These are phyloP conservation scores for Monilinia laxa DNA, from an alignment of 2,329 filamentous ascomycete genomes.

Conservation along the genomic window DNA sequence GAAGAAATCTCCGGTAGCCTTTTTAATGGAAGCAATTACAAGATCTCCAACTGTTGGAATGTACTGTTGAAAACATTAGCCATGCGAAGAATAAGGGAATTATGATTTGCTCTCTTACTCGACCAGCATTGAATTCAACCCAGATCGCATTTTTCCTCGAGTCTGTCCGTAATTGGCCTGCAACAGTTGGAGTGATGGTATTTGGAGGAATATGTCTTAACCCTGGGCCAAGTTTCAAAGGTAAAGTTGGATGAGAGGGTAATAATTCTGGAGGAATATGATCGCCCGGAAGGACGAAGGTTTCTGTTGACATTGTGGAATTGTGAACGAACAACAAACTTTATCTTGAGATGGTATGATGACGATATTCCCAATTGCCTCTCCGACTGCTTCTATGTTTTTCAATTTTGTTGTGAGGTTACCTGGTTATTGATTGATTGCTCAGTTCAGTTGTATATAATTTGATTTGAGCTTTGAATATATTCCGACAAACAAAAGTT, in stretches of 20 bases:
- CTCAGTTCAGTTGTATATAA: not conserved
- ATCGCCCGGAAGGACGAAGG: conserved; percentile 81
- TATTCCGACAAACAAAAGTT: not conserved
- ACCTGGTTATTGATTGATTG: not conserved
- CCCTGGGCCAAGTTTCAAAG: conserved; percentile 80
- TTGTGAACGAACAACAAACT: not conserved
- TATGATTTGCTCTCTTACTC: conserved; percentile 50
- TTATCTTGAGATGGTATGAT: not conserved
- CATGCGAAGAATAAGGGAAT: not conserved
- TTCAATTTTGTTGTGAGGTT: not conserved
- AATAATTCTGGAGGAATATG: conserved; percentile 63
- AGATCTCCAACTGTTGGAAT: conserved; percentile 77
- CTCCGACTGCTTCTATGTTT: not conserved
- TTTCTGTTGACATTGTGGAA: conserved; percentile 43
- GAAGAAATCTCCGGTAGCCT: conserved; percentile 73
- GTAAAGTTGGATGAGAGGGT: conserved; percentile 65
- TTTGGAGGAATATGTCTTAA: conserved; percentile 78
- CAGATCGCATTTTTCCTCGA: conserved; percentile 73
- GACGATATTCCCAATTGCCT: not conserved
- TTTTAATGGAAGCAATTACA: conserved; percentile 82
- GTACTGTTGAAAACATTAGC: conserved; percentile 58
- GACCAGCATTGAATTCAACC: conserved; percentile 68
- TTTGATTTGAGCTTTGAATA: not conserved
- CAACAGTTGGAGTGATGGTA: conserved; percentile 66
- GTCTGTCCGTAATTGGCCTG: conserved; percentile 67